Evolutionary conservation across 352 stramenopile genomes (phyloP), one percentile per base, ranked within the genome.

Genomic region (Phytophthora colocasiae): DNA sequence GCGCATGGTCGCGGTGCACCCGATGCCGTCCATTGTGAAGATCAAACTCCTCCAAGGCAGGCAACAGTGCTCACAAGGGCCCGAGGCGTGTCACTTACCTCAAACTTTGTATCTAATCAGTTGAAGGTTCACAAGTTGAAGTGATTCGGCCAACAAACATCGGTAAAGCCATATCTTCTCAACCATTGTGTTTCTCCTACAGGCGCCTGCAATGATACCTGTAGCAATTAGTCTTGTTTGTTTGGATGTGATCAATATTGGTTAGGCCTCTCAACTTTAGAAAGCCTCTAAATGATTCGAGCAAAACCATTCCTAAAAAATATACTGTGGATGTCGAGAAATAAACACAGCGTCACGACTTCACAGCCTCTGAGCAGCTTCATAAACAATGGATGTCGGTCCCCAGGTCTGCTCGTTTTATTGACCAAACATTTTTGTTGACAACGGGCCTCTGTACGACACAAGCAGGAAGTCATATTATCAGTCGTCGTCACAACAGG

Each of bases 21-120:
- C 77, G 31, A 75, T 90, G 59, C 73, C 81, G 7, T 58, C 73
- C 17, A 29, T 57, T 32, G 52, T 68, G 5, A 89, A 85, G 54
- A 56, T 89, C 38, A 73, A 85, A 56, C 14, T 15, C 38, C 31
- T 63, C 60, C 26, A 61, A 61, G 36, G 51, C 17, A 1, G 39
- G 19, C 31, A 46, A 45, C 15, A 43, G 9, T 2, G 12, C 49
- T 36, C 10, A 27, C 15, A 63, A 58, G 39, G 17, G 17, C 9
- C 39, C 50, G 26, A 68, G 19, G 60, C 34, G 46, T 39, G 34
- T 51, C 19, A 63, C 34, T n/a, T 43, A 67, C 43, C 10, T 62
- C 12, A 68, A 63, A 29, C 11, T 68, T 5, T 63, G 60, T 46
- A 68, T 62, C 22, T 63, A 63, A 48, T 22, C 22, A 22, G 22